Conservation (phyloP, 192 early-diverging fungal genomes). For the Backusella psychrophila region DNA sequence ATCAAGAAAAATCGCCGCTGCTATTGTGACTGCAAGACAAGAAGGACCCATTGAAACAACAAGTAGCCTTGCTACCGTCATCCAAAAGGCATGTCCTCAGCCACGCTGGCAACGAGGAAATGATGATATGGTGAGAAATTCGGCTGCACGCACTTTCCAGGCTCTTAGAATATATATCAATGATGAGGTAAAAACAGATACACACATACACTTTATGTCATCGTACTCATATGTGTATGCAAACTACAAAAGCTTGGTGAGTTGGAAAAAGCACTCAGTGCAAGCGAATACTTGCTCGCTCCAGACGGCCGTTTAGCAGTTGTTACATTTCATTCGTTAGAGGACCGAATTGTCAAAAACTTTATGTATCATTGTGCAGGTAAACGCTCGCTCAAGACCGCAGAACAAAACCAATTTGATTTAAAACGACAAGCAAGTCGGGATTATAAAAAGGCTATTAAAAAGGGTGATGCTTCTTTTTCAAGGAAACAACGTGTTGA, state of each 20-base stretch:
- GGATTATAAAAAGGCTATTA: neutral
- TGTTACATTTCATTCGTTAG: conserved; percentile 74
- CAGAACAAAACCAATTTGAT: conserved; percentile 26
- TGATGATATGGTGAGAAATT: conserved; percentile 49
- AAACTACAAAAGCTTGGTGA: conserved; percentile 42
- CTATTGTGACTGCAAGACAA: conserved; percentile 55
- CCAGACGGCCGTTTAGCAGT: conserved; percentile 55
- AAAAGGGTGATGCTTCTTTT: neutral
- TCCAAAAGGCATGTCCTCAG: conserved; percentile 50
- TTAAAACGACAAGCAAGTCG: conserved; percentile 30
- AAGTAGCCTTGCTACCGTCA: conserved; percentile 47
- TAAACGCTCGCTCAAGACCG: conserved; percentile 22
- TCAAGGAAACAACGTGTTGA: neutral
- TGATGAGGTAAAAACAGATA: conserved; percentile 46
- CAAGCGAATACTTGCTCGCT: conserved; percentile 50
- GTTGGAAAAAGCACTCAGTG: conserved; percentile 48
- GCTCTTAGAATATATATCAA: conserved; percentile 70
- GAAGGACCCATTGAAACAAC: conserved; percentile 55
- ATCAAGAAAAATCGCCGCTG: conserved; percentile 55
- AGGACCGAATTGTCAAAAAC: conserved; percentile 70
- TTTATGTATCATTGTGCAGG: conserved; percentile 45
- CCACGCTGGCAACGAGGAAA: conserved; percentile 36
- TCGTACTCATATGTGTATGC: neutral
- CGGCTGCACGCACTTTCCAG: conserved; percentile 57
- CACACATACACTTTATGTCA: too few species aligned